These are phyloP conservation scores for Chrysoporthe cubensis DNA, from an alignment of 2,329 filamentous ascomycete genomes.

Conservation along the genomic window DNA sequence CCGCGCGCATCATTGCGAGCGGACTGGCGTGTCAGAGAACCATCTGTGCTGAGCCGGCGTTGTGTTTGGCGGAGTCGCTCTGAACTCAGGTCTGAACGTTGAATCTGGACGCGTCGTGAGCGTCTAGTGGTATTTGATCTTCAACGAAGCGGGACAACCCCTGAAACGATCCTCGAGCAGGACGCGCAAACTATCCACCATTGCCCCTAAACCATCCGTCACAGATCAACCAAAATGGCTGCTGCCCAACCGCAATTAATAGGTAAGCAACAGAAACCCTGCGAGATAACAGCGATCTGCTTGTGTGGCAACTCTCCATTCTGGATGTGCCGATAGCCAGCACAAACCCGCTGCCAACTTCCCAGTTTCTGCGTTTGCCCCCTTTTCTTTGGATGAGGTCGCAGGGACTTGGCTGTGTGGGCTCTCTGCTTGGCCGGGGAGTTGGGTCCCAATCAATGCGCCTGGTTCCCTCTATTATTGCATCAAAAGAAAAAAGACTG, in stretches of 20 bases:
- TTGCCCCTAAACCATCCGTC: constrained; percentile 17
- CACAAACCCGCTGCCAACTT: not conserved
- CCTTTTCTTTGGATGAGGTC: constrained; percentile 6
- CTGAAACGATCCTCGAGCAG: constrained; percentile 20
- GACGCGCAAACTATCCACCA: constrained; percentile 26
- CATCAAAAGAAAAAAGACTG: not conserved
- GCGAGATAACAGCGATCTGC: constrained; percentile 19
- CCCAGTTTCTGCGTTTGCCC: constrained; percentile 8
- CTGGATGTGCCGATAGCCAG: constrained; percentile 9
- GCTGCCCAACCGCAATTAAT: constrained; percentile 24
- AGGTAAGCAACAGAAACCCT: constrained; percentile 26
- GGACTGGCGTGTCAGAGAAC: constrained; percentile 15
- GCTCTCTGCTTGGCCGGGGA: not conserved
- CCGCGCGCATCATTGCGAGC: constrained; percentile 9
- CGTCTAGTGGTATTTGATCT: constrained; percentile 9
- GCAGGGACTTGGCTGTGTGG: constrained; percentile 6
- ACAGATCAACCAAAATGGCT: constrained; percentile 22
- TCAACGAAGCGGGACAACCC: constrained; percentile 17
- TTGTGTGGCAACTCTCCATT: not conserved
- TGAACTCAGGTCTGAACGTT: not conserved
- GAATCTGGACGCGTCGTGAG: not conserved
- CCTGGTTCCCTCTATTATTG: not conserved
- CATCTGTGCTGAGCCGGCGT: constrained; percentile 18
- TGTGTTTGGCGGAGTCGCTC: not conserved
- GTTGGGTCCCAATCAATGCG: not conserved